A percentile compares a stretch with the other conserved stretches of the same genome.
These are phyloP conservation scores for Hypoxylon sp. DNA, from an alignment of 2,329 filamentous ascomycete genomes.

Conservation along the genomic window DNA sequence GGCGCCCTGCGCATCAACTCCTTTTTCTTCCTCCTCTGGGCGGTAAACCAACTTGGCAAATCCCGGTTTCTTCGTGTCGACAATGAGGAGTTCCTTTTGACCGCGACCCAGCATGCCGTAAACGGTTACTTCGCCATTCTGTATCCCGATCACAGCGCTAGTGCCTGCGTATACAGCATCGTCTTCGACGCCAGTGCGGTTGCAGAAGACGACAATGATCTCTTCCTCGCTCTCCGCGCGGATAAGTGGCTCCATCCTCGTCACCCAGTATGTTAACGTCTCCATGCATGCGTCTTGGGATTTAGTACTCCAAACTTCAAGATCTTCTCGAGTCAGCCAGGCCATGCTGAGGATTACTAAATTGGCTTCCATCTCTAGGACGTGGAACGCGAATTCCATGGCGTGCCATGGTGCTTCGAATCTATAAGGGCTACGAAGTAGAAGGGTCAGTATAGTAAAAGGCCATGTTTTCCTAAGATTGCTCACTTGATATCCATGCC, in stretches of 20 bases:
- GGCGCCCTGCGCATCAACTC: constrained; percentile 14
- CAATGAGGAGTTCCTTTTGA: constrained; percentile 74
- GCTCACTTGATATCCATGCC: constrained; percentile 72
- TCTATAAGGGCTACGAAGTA: constrained; percentile 58
- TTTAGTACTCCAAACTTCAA: constrained; percentile 55
- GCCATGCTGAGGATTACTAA: constrained; percentile 81
- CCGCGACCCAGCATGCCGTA: constrained; percentile 79
- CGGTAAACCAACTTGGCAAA: constrained; percentile 60
- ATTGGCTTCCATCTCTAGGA: constrained; percentile 66
- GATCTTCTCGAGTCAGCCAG: constrained; percentile 72
- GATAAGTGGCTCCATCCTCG: constrained; percentile 75
- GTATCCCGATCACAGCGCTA: constrained; percentile 76
- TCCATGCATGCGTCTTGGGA: constrained; percentile 75
- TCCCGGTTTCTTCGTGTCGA: constrained; percentile 67
- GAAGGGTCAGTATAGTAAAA: constrained; percentile 35
- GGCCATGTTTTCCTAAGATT: background rate
- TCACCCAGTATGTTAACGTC: constrained; percentile 80
- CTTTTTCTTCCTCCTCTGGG: constrained; percentile 42
- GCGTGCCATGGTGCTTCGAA: constrained; percentile 63
- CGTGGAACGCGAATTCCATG: constrained; percentile 67
- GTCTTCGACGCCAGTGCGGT: constrained; percentile 75
- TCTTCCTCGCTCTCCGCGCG: constrained; percentile 64
- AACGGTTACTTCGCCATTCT: constrained; percentile 72
- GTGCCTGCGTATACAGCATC: constrained; percentile 78
- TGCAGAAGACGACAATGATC: constrained; percentile 76